phyloP scores from a whole-genome alignment of 305 asterid species.

The Solanum hybrid region DNA sequence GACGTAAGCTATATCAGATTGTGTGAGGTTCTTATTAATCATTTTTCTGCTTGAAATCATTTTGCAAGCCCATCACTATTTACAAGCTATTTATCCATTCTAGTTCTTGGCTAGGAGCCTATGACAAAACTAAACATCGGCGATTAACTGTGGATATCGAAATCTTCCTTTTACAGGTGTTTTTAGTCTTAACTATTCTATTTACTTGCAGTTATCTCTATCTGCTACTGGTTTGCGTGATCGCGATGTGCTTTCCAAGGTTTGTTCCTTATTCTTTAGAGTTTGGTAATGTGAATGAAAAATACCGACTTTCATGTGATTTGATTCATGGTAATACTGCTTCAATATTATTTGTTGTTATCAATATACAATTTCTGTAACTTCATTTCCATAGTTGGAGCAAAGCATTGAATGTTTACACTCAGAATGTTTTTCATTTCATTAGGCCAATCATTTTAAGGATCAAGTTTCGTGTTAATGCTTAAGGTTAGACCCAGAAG shows the following conservation, averaged over 20 bases:
- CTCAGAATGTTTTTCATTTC: not conserved
- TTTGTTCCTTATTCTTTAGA: conserved; percentile 26
- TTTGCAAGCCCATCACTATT: not conserved
- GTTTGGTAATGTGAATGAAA: not conserved
- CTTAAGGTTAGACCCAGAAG: not conserved
- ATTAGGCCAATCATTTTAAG: not conserved
- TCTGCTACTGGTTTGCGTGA: conserved; percentile 79
- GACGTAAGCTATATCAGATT: not conserved
- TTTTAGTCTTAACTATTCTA: not conserved
- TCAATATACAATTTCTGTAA: not conserved
- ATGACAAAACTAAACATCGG: not conserved
- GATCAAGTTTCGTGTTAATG: not conserved
- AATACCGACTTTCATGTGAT: not conserved
- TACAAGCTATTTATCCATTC: not conserved
- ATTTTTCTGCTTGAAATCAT: not conserved
- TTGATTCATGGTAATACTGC: not conserved
- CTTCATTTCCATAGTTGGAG: not conserved
- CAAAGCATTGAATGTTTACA: not conserved
- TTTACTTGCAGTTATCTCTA: conserved; percentile 66
- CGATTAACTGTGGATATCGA: not conserved
- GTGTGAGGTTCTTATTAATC: not conserved
- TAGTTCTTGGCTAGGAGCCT: conserved; percentile 2
- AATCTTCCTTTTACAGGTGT: not conserved
- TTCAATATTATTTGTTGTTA: not conserved
- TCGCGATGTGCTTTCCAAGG: conserved; percentile 94